These are phyloP conservation scores for Craterostigma plantagineum DNA, from an alignment of 257 asterid genomes.

Conservation along the genomic window DNA sequence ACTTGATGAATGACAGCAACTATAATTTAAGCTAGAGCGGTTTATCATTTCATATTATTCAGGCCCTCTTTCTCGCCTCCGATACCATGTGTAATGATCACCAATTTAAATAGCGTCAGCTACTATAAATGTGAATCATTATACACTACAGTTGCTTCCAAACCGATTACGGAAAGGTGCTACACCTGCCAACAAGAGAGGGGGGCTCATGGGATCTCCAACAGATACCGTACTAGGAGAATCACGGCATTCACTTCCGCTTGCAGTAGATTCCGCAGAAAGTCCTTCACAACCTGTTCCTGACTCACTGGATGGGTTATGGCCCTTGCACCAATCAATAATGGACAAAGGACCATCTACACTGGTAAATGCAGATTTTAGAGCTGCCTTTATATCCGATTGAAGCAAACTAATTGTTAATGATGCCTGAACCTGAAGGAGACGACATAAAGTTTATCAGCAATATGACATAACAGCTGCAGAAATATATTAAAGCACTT, in stretches of 20 bases:
- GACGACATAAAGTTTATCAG: too few species aligned
- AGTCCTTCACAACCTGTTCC: slow-evolving; percentile 57
- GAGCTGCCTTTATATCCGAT: slow-evolving; percentile 80
- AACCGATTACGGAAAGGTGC: slow-evolving; percentile 10
- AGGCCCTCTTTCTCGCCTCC: too few species aligned
- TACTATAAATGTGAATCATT: too few species aligned
- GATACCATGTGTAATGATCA: too few species aligned
- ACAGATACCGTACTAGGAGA: slow-evolving; percentile 68
- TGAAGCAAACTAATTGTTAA: slow-evolving; percentile 70
- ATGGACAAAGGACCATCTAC: slow-evolving; percentile 91
- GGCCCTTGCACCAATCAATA: slow-evolving; percentile 95
- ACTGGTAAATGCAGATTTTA: slow-evolving; percentile 81
- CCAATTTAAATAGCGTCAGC: too few species aligned
- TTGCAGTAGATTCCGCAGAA: slow-evolving; percentile 83
- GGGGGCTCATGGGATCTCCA: slow-evolving; percentile 90
- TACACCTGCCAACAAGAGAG: slow-evolving; percentile 52
- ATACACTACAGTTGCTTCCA: too few species aligned
- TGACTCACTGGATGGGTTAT: slow-evolving; percentile 52
- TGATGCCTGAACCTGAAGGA: slow-evolving; percentile 82
- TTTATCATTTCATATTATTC: too few species aligned
- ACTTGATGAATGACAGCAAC: too few species aligned
- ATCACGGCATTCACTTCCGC: slow-evolving; percentile 88
- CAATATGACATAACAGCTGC: too few species aligned
- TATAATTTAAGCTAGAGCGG: too few species aligned
- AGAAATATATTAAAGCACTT: too few species aligned